phyloP scores from a whole-genome alignment of 441 rosid genomes.

The Populus hybrid region DNA sequence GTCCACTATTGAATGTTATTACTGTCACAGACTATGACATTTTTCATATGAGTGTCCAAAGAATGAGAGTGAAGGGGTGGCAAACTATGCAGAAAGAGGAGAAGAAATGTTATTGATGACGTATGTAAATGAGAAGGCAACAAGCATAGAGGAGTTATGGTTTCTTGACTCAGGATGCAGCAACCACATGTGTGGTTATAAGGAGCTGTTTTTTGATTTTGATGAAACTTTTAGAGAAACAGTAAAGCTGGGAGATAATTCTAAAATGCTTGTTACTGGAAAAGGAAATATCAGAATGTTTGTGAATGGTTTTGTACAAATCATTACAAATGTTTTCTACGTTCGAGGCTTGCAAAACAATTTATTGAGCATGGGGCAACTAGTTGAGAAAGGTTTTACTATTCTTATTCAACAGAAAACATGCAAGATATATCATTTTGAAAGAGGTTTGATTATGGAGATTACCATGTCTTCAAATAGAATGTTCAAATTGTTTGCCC shows the following conservation, averaged over 20 bases:
- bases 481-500: not conserved
- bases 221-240: not conserved
- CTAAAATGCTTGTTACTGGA: not conserved
- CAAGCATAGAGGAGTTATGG: not conserved
- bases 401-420: not conserved
- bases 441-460: no score
- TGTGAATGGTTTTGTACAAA: not conserved
- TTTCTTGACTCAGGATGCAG: not conserved
- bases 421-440: not conserved
- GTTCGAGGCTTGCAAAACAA: not conserved
- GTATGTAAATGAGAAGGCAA: not conserved
- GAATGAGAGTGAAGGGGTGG: not conserved
- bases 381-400: not conserved
- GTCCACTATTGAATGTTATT: not conserved
- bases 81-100: not conserved
- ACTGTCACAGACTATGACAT: not conserved
- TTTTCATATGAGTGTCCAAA: slow-evolving; percentile 11
- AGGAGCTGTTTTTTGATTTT: not conserved
- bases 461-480: not conserved
- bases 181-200: slow-evolving; percentile 1
- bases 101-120: slow-evolving; percentile 10
- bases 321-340: not conserved
- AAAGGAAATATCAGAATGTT: not conserved
- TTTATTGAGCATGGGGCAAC: not conserved
- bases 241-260: not conserved